Base-by-base conservation (phyloP, 2,329 filamentous ascomycete species). In the Septoria linicola region DNA sequence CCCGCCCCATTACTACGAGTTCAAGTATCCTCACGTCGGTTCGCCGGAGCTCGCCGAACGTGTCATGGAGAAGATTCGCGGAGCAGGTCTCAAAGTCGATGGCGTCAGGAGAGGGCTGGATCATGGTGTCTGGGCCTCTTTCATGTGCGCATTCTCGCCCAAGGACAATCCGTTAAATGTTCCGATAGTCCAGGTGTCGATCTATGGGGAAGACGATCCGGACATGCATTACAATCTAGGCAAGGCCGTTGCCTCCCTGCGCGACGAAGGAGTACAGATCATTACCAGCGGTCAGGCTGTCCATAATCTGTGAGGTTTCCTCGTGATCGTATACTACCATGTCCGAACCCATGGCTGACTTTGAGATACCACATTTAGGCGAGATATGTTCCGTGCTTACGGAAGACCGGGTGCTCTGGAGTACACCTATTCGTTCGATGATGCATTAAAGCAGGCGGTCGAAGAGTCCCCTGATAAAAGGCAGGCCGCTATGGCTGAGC, bases 51-150 rank as follows among this genome's bases (percentile, higher is more conserved):
- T 89, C 5, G 83, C 84, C 1, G 69, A 76, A 19, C 77, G 76
- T 44, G 76, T 89, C 47, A 75, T 87, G 30, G 65, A 70, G 13
- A 67, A 79, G 43, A 72, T 89, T 4, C 69, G 72, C 3, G 66
- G 76, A 3, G 78, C 80, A 1, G 82, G 82, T 0, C 85, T 89
- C 61, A 72, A 79, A 46, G 78, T 80, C 1, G 72, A 80, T 54
- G 78, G 78, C 2, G 78, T 83, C 0, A 76, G 80, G 39, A 74
- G 86, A 34, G 87, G 86, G 0, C 73, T 89, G 1, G 87, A 90
- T 62, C 87, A 90, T 64, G 87, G 87, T 16, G 85, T 89, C 19
- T 90, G 85, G 76, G 83, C 80, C 0, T 80, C 81, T 8, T 89
- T 89, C 66, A 80, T 80, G 1, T 84, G 88, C 58, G 67, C 68